Percentiles rank a stretch among this genome's conserved stretches.
These are phyloP conservation scores for Sugiyamaella xylanicola DNA, from an alignment of 1,139 yeast genomes.

Conservation along the genomic window DNA sequence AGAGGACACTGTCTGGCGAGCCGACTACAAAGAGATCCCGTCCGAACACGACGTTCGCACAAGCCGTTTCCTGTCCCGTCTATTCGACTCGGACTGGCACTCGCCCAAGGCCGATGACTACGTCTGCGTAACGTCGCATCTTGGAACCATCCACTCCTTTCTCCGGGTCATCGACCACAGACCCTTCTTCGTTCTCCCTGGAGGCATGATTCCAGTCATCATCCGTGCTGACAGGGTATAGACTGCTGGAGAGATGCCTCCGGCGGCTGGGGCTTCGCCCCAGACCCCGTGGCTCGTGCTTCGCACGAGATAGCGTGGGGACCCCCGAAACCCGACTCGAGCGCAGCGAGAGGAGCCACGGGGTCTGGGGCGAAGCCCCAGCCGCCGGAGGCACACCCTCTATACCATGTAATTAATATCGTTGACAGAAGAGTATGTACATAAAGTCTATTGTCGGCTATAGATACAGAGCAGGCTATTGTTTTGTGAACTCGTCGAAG, in stretches of 20 bases:
- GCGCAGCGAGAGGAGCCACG: no score
- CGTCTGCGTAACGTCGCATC: conserved; percentile 60
- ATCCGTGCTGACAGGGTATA: conserved; percentile 35
- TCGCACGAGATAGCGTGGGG: background rate
- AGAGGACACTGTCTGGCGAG: conserved; percentile 49
- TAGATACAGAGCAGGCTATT: background rate
- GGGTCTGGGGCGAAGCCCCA: no score
- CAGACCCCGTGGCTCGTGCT: conserved; percentile 4
- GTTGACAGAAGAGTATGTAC: no score
- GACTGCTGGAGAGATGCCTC: background rate
- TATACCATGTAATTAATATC: no score
- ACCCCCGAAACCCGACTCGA: background rate
- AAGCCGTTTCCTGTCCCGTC: conserved; percentile 51
- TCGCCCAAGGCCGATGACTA: conserved; percentile 35
- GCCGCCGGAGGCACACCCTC: no score
- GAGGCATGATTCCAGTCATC: conserved; percentile 67
- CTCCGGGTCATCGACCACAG: conserved; percentile 58
- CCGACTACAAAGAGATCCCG: conserved; percentile 50
- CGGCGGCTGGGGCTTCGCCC: conserved; percentile 11
- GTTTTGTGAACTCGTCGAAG: conserved; percentile 14
- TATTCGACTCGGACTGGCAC: conserved; percentile 44
- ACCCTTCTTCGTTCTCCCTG: conserved; percentile 58
- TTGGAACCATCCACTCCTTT: conserved; percentile 60
- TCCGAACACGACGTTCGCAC: conserved; percentile 56
- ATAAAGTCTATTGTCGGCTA: background rate